A percentile compares a stretch with the other conserved stretches of the same genome.
Evolutionary conservation across 345 rosid species (phyloP).

Genomic region (Cardamine occulta): DNA sequence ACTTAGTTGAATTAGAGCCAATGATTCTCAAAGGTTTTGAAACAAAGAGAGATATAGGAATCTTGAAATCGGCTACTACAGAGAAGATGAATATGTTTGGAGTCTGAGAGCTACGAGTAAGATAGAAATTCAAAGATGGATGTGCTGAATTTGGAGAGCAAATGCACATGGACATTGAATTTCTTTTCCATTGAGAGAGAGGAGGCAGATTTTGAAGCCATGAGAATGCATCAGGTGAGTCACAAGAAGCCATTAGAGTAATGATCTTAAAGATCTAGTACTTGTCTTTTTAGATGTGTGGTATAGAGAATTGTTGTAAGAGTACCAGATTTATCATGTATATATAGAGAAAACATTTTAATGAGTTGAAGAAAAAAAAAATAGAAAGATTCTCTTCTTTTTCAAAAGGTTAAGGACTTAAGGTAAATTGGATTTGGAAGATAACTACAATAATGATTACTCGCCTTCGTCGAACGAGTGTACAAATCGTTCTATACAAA

Average conservation of each 20-base stretch:
- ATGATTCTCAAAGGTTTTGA: conserved; percentile 58
- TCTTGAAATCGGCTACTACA: conserved; percentile 50
- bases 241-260: conserved; percentile 60
- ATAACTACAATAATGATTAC: conserved; percentile 6
- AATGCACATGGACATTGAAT: conserved; percentile 56
- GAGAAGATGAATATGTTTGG: conserved; percentile 54
- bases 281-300: conserved; percentile 10
- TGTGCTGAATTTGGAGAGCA: conserved; percentile 59
- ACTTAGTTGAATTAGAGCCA: conserved; percentile 22
- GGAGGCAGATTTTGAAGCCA: conserved; percentile 77
- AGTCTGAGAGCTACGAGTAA: conserved; percentile 47
- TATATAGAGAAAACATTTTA: conserved; percentile 9
- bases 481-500: conserved; percentile 26
- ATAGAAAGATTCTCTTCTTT: conserved; percentile 31
- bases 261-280: conserved; percentile 7
- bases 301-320: not conserved
- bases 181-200: conserved; percentile 57
- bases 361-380: conserved; percentile 20
- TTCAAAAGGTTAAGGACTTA: conserved; percentile 11
- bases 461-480: conserved; percentile 3
- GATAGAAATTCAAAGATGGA: conserved; percentile 61
- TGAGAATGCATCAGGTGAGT: conserved; percentile 54
- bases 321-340: not conserved
- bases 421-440: not conserved
- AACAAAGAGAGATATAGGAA: conserved; percentile 63